Base-by-base conservation (phyloP, 1,139 yeast genomes). In the Meyerozyma smithsonii region DNA sequence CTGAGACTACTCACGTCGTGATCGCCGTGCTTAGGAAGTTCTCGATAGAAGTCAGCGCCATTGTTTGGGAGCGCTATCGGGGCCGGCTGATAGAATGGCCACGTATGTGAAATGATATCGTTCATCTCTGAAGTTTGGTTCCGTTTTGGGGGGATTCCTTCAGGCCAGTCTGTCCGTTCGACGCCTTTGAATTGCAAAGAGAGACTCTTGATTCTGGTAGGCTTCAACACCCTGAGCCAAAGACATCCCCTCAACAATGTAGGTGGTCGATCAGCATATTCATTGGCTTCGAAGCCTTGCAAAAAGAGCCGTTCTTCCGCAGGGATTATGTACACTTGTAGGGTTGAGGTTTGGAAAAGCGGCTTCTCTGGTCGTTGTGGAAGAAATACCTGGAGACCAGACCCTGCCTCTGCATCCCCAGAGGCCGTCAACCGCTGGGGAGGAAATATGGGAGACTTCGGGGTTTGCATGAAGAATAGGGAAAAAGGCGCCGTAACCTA, bases 151-250 rank as follows among this genome's bases (percentile, higher is more conserved):
- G 98, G 98, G 20, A 90, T 89, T 1, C 97, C 98, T 54, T 94
- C 98, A 3, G 97, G 98, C 97, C 98, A 92, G 48, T 92, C 97
- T 0, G 98, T 92, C 46, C 86, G 69, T 35, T 87, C 78, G 1
- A 64, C 59, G 1, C 97, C 98, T 46, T 76, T 74, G 55, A 92
- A 83, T 2, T 72, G 64, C 39, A 92, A 64, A 3, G 69, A 59
- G n/a, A 92, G 77, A 28, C 78, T 61, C 59, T 85, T 88, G 48
- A 92, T 69, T 59, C 83, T 88, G 28, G 84, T 72, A 0, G 95
- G 84, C 54, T 89, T 90, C 38, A 81, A 56, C 5, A 89, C 75
- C 35, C 90, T 69, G 7, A 92, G 51, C 36, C 83, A 77, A 21
- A 92, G 67, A 18, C 94, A 79, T 1, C 98, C 98, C 43, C 98